Conservation (phyloP, 1,284 basidiomycete species). For the Garcileccinum viscosum region DNA sequence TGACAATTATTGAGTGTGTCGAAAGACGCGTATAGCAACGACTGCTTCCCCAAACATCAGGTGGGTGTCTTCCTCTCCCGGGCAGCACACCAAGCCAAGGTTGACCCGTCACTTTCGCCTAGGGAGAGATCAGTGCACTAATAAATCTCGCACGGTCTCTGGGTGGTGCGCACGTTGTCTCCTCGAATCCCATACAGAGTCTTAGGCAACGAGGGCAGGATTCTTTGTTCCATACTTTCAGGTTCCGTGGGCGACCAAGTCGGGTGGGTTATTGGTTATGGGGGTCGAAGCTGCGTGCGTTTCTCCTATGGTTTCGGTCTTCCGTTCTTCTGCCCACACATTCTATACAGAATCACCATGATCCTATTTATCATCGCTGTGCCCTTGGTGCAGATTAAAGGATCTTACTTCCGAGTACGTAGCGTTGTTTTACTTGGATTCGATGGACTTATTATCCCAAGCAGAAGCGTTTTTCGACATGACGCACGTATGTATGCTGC, state of each 20-base stretch:
- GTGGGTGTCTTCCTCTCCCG: conserved; percentile 17
- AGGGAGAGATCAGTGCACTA: conserved; percentile 61
- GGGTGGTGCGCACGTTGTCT: conserved; percentile 40
- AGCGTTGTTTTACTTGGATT: not conserved
- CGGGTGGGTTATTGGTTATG: conserved; percentile 54
- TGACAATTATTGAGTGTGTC: not conserved
- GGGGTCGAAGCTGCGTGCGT: conserved; percentile 56
- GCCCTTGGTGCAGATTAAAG: conserved; percentile 52
- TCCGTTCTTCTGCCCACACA: not conserved
- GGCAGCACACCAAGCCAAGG: not conserved
- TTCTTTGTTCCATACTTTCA: conserved; percentile 65
- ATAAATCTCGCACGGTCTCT: conserved; percentile 58
- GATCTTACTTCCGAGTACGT: conserved; percentile 49
- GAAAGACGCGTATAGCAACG: conserved; percentile 58
- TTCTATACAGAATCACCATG: conserved; percentile 43
- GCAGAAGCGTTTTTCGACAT: conserved; percentile 28
- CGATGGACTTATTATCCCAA: not conserved
- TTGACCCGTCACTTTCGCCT: not conserved
- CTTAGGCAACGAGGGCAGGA: conserved; percentile 24
- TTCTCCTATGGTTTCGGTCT: not conserved
- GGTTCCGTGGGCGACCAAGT: conserved; percentile 56
- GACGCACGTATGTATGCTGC: not conserved
- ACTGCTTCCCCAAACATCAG: conserved; percentile 49
- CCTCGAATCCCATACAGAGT: not conserved
- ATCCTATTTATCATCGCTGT: conserved; percentile 55